Conservation (phyloP, 2,329 filamentous ascomycete species). For the Colletotrichum sp. region DNA sequence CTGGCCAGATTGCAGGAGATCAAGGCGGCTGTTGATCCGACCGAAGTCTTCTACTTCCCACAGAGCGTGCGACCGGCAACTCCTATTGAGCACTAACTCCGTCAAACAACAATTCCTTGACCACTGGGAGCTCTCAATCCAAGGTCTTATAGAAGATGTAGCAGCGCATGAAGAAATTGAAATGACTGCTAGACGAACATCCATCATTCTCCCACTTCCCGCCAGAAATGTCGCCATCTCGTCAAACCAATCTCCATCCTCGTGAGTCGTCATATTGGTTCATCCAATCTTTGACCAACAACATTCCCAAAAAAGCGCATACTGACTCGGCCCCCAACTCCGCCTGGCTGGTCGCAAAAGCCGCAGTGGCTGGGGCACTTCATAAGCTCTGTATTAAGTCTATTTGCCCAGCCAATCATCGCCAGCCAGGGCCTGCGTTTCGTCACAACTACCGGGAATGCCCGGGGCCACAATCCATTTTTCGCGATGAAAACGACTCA, state of each 20-base stretch:
- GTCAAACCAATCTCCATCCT: neutral
- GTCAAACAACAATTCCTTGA: neutral
- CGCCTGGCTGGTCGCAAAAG: neutral
- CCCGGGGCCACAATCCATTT: neutral
- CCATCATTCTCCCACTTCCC: neutral
- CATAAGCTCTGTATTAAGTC: neutral
- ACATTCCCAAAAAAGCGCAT: neutral
- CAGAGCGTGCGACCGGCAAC: slow-evolving; percentile 32
- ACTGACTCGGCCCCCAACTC: neutral
- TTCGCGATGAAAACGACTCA: neutral
- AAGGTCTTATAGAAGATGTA: neutral
- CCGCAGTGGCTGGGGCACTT: neutral
- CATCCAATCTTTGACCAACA: neutral
- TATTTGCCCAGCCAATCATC: neutral
- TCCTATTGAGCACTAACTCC: neutral
- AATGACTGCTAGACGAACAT: neutral
- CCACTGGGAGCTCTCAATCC: neutral
- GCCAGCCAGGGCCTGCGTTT: neutral
- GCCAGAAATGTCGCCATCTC: neutral
- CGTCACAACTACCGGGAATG: neutral
- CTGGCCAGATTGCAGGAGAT: slow-evolving; percentile 35
- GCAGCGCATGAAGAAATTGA: neutral
- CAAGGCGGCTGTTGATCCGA: slow-evolving; percentile 41
- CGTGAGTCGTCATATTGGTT: neutral
- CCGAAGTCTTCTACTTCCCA: slow-evolving; percentile 44